Evolutionary conservation across 2,329 filamentous ascomycete species (phyloP).

Genomic region (Scedosporium apiospermum): DNA sequence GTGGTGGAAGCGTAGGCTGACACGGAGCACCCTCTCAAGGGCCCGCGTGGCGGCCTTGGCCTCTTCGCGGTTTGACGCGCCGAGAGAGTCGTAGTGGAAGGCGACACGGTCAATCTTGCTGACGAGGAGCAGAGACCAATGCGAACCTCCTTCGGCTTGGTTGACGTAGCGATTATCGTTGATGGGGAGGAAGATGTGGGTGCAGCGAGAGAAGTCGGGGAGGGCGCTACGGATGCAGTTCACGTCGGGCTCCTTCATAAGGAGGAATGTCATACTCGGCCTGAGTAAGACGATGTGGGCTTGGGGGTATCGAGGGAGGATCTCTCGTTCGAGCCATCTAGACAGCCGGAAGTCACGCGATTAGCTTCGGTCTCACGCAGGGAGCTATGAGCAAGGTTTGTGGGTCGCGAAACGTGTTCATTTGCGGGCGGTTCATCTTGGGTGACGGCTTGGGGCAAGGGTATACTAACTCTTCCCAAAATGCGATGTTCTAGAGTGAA

Average conservation of each 20-base stretch:
- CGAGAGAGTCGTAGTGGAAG: slow-evolving; percentile 92
- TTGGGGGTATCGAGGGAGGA: slow-evolving; percentile 67
- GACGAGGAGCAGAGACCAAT: slow-evolving; percentile 91
- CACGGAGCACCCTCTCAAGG: slow-evolving; percentile 57
- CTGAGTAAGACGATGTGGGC: slow-evolving; percentile 85
- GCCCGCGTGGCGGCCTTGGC: slow-evolving; percentile 61
- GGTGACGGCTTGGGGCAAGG: background rate
- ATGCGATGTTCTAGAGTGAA: slow-evolving; percentile 67
- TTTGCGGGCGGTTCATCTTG: no score
- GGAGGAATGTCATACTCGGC: slow-evolving; percentile 84
- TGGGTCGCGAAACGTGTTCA: no score
- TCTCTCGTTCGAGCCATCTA: slow-evolving; percentile 81
- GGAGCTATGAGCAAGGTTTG: no score
- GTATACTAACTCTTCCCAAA: slow-evolving; percentile 81
- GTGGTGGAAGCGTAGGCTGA: slow-evolving; percentile 65
- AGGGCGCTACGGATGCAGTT: slow-evolving; percentile 55
- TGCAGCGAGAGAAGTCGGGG: slow-evolving; percentile 69
- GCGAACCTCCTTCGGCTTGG: slow-evolving; percentile 78
- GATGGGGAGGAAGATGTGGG: slow-evolving; percentile 91
- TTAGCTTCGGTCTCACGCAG: slow-evolving; percentile 9
- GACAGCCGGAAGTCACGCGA: background rate
- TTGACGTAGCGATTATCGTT: slow-evolving; percentile 75
- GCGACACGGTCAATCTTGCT: slow-evolving; percentile 80
- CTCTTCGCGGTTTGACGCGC: slow-evolving; percentile 64
- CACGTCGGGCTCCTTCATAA: slow-evolving; percentile 62